Evolutionary conservation across 139 green algal genomes (phyloP), one percentile per base, ranked within the genome.

Genomic region (Chlorella sorokiniana): DNA sequence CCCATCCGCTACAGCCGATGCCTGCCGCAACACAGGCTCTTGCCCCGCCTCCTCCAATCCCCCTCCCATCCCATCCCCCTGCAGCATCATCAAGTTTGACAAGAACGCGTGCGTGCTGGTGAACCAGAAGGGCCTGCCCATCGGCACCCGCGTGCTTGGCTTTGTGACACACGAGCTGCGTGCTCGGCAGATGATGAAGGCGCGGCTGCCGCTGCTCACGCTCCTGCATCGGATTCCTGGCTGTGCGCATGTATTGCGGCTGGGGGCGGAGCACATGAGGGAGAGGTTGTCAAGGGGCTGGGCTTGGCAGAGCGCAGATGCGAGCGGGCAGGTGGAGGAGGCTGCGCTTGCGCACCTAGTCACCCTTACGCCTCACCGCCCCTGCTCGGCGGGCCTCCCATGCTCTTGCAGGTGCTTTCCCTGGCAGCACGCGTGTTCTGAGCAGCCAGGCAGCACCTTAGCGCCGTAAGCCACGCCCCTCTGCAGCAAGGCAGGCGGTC

Each of bases 141-240:
- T 93, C 20, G 89, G 89, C 9, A 92, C 88, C 6, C 80, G 89
- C 31, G 89, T 93, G 61, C 82, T 93, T 72, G 88, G 89, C 31
- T 91, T 93, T 73, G 89, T 88, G 3, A 92, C 89, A 0, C 88
- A 92, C 76, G 89, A 93, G 82, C 86, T 93, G 56, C 80, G 89
- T 3, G 79, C 88, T 25, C 73, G 86, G 11, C 69, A 90, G 56
- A 71, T 92, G 73, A 84, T 92, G 69, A 93, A 93, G 78, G 78
- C 52, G 18, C 33, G 35, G 33, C 35, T 23, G 9, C 29, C 31
- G 31, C 16, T 29, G 27, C 3, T 20, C 10, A 10, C 5, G 31
- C 31, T 31, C 3, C 65, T 27, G 33, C 37, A 35, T 11, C 35
- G 56, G n/a, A 29, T 37, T 63, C 25, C 18, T 27, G n/a, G 54